These are phyloP conservation scores for Aphanocladium album DNA, from an alignment of 2,329 filamentous ascomycete species.

Conservation along the genomic window DNA sequence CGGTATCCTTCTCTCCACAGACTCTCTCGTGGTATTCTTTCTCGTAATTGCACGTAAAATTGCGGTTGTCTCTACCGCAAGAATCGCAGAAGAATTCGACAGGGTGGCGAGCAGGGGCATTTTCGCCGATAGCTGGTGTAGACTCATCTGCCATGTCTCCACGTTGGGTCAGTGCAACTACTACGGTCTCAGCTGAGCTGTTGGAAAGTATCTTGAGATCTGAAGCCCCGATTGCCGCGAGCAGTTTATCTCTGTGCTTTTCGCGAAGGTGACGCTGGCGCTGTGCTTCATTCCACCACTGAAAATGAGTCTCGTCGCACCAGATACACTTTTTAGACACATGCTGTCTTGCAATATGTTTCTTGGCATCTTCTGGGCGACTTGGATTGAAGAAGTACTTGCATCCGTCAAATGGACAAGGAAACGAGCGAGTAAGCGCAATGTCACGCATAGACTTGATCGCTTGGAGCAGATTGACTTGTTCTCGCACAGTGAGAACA, in stretches of 20 bases:
- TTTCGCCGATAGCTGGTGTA: not conserved
- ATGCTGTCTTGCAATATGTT: conserved; percentile 34
- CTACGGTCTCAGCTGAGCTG: not conserved
- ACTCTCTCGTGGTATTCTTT: conserved; percentile 8
- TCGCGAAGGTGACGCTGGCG: conserved; percentile 24
- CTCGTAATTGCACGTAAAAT: conserved; percentile 9
- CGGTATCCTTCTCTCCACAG: conserved; percentile 2
- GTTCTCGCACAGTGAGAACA: conserved; percentile 37
- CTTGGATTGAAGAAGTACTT: conserved; percentile 26
- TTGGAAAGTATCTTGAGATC: not conserved
- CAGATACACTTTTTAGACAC: conserved; percentile 29
- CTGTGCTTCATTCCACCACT: conserved; percentile 24
- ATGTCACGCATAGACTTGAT: conserved; percentile 1
- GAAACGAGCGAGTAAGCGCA: conserved; percentile 22
- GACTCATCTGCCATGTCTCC: not conserved
- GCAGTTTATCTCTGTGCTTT: conserved; percentile 24
- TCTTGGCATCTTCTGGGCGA: conserved; percentile 26
- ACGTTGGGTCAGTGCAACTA: not conserved
- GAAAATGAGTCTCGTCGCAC: conserved; percentile 28
- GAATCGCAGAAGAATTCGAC: not conserved
- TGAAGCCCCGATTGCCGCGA: conserved; percentile 12
- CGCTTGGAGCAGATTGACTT: conserved; percentile 28
- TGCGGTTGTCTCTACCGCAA: not conserved
- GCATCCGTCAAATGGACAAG: conserved; percentile 37
- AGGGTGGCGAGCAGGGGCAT: not conserved